Evolutionary conservation across 352 stramenopile species (phyloP).

Genomic region (Albugo laibachii): DNA sequence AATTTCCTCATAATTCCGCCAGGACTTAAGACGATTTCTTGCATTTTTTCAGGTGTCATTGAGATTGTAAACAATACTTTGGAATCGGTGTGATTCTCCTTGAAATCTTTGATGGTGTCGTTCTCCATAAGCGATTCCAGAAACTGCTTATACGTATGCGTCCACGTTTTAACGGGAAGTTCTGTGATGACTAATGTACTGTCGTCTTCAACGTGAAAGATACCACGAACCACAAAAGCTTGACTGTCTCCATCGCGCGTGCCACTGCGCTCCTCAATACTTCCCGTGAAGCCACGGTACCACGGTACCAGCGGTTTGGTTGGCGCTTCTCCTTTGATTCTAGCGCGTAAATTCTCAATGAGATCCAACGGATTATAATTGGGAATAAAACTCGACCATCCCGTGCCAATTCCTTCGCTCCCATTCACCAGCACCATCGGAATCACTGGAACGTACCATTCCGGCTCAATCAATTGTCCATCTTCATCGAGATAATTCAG

Average conservation of each 20-base stretch:
- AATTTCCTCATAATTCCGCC: slow-evolving; percentile 88
- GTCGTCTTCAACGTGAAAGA: slow-evolving; percentile 66
- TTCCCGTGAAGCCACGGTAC: slow-evolving; percentile 82
- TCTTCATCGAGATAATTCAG: slow-evolving; percentile 85
- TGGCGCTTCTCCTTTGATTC: slow-evolving; percentile 32
- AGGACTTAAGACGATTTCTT: slow-evolving; percentile 36
- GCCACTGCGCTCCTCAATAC: slow-evolving; percentile 43
- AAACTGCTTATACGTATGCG: slow-evolving; percentile 91
- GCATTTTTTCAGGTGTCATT: slow-evolving; percentile 47
- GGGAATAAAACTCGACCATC: slow-evolving; percentile 82
- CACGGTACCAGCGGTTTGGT: slow-evolving; percentile 59
- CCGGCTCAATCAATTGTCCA: slow-evolving; percentile 82
- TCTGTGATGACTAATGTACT: slow-evolving; percentile 90
- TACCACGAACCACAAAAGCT: slow-evolving; percentile 71
- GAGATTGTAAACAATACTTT: slow-evolving; percentile 82
- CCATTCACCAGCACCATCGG: slow-evolving; percentile 95
- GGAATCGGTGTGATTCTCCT: slow-evolving; percentile 86
- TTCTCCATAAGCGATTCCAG: slow-evolving; percentile 82
- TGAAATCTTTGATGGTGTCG: slow-evolving; percentile 80
- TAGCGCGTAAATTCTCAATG: slow-evolving; percentile 49
- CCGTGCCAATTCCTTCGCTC: slow-evolving; percentile 93
- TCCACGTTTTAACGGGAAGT: slow-evolving; percentile 92
- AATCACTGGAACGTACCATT: slow-evolving; percentile 91
- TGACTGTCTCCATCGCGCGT: slow-evolving; percentile 20
- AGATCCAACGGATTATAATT: slow-evolving; percentile 86